A percentile compares a stretch with the other conserved stretches of the same genome.
phyloP scores from a whole-genome alignment of 192 early-diverging fungal species.

The Glomus cerebriforme region DNA sequence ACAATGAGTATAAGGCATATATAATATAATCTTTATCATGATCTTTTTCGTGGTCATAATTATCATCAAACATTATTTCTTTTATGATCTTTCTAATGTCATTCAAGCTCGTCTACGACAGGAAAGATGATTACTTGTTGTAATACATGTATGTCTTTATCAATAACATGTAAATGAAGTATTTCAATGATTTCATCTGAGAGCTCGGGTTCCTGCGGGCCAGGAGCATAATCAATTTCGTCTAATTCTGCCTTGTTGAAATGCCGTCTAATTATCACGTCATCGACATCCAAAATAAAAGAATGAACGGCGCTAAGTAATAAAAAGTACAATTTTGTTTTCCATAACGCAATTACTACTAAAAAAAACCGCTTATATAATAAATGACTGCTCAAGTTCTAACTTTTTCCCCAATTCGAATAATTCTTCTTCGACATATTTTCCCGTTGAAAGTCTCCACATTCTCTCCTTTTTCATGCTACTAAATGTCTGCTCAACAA shows the following conservation, averaged over 20 bases:
- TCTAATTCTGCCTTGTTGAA: conserved; percentile 20
- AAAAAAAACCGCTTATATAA: background rate
- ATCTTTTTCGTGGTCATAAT: conserved; percentile 30
- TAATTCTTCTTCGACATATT: conserved; percentile 27
- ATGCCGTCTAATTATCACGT: conserved; percentile 7
- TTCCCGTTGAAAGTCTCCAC: conserved; percentile 25
- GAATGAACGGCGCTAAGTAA: conserved; percentile 25
- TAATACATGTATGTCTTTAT: conserved; percentile 1
- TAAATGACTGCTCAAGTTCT: background rate
- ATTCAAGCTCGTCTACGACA: conserved; percentile 13
- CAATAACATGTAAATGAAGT: conserved; percentile 23
- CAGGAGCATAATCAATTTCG: conserved; percentile 17
- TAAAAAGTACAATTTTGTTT: background rate
- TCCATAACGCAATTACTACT: background rate
- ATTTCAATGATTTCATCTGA: conserved; percentile 16
- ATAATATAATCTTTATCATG: conserved; percentile 32
- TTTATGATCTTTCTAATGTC: conserved; percentile 24
- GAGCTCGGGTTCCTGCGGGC: background rate
- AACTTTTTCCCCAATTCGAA: conserved; percentile 20
- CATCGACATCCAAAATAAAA: conserved; percentile 31
- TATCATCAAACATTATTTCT: conserved; percentile 6
- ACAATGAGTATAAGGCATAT: conserved; percentile 31
- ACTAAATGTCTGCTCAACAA: conserved; percentile 24
- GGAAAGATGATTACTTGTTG: conserved; percentile 21
- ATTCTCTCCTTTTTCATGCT: conserved; percentile 28